Evolutionary conservation across 2,329 filamentous ascomycete genomes (phyloP).

Genomic region (Xylaria digitata): DNA sequence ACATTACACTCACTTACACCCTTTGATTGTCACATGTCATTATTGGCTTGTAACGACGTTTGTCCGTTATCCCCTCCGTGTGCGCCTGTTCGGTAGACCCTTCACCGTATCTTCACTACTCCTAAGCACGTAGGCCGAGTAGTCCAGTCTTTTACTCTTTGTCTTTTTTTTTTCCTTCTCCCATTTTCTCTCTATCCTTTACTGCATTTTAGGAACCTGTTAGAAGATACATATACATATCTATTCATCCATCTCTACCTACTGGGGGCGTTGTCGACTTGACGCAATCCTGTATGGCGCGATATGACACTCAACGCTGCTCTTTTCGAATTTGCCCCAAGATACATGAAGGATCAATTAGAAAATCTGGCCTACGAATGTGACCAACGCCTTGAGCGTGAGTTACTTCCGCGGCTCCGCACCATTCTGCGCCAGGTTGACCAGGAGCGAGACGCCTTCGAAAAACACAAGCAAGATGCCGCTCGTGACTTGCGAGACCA

Average conservation of each 20-base stretch:
- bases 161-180: no score
- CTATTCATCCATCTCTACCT: neutral
- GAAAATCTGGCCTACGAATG: conserved; percentile 42
- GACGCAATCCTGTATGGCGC: conserved; percentile 29
- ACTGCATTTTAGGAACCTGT: conserved; percentile 2
- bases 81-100: neutral
- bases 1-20: neutral
- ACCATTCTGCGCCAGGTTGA: conserved; percentile 45
- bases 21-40: neutral
- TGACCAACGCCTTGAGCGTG: conserved; percentile 45
- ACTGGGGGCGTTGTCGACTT: neutral
- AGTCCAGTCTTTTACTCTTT: neutral
- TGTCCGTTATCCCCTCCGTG: neutral
- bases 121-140: neutral
- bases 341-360: conserved; percentile 46
- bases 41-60: neutral
- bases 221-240: neutral
- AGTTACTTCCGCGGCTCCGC: conserved; percentile 44
- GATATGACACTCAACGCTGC: conserved; percentile 45
- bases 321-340: conserved; percentile 44
- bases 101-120: neutral
- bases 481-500: conserved; percentile 43
- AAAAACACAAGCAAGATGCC: conserved; percentile 42
- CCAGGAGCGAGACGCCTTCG: conserved; percentile 43
- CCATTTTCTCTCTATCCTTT: neutral